A percentile compares a stretch with the other conserved stretches of the same genome.
phyloP scores from a whole-genome alignment of 148 eudicot species.

The Selenicereus undatus region DNA sequence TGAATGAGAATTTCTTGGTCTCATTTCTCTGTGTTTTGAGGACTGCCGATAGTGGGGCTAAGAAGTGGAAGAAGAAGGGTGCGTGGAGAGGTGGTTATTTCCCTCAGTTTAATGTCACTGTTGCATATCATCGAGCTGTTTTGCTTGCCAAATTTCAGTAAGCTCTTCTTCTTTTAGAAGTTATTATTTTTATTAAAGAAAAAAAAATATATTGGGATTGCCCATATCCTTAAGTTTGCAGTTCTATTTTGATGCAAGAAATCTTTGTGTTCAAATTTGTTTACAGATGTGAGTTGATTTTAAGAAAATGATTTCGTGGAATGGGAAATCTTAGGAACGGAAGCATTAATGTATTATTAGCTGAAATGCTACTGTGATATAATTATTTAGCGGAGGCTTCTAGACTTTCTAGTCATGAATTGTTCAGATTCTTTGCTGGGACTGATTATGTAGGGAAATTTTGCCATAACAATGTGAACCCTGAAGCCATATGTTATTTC shows the following conservation, averaged over 20 bases:
- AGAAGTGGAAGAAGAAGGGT: slow-evolving; percentile 84
- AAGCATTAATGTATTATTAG: not conserved
- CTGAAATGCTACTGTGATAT: not conserved
- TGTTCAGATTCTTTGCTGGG: not conserved
- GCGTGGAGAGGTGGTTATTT: slow-evolving; percentile 93
- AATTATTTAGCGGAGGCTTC: not conserved
- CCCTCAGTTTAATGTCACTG: slow-evolving; percentile 74
- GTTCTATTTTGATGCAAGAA: not conserved
- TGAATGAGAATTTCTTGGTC: slow-evolving; percentile 79
- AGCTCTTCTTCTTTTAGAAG: slow-evolving; percentile 18
- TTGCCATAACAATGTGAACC: not conserved
- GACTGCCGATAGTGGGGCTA: slow-evolving; percentile 63
- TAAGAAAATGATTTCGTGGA: not conserved
- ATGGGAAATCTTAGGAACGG: not conserved
- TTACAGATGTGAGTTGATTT: not conserved
- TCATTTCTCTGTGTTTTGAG: slow-evolving; percentile 69
- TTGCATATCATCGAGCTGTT: slow-evolving; percentile 88
- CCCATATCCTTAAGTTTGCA: not conserved
- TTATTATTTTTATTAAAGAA: too few species aligned
- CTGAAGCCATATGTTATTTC: not conserved
- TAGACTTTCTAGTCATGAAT: not conserved
- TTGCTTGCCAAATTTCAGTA: slow-evolving; percentile 80
- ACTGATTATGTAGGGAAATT: not conserved
- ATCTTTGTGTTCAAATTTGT: not conserved
- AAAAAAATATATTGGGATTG: not conserved